Evolutionary conservation across 495 filamentous ascomycete genomes (phyloP), one percentile per base, ranked within the genome.

Genomic region (Trichoderma asperelloides): DNA sequence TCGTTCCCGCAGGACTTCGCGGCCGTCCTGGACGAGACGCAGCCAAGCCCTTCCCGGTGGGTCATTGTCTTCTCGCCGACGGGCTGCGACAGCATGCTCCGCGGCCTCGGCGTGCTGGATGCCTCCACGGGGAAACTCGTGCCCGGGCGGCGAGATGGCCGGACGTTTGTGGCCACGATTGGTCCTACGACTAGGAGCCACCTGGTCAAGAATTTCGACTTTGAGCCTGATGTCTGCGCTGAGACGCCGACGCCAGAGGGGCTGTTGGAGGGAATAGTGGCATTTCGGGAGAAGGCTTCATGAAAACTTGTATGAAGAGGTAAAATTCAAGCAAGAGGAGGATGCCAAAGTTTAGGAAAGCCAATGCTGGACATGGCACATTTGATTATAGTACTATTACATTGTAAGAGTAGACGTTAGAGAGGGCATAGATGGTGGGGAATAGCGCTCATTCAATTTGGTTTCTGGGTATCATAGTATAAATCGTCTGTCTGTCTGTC

Each of bases 11-110:
- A 78, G 0, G 80, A 89, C 66, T 96, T 97, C 70, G 71, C 69
- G 21, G 67, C 66, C 11, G 72, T 80, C 12, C 78, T 85, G 39
- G 55, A 69, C n/a, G 69, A 77, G 62, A 87, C 78, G 15, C 66
- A 72, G 21, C 75, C 73, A 45, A 72, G 71, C 9, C 66, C 71
- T 39, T 70, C 21, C 40, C 81, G 89, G 70, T 98, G 95, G 93
- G 87, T 93, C 1, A 91, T 97, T 15, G 89, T 98, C 9, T 99
- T 99, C 71, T 97, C 93, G 49, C 92, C 95, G 1, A 92, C 88
- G 23, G 93, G 91, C 2, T 95, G 91, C 70, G 87, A 90, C 75
- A 87, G 85, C 71, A 90, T 96, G 89, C 79, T 97, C 6, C 77
- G 84, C 65, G 84, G 81, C 40, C 74, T 97, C 70, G 85, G 79